These are phyloP conservation scores for Eurotiales sp. DNA, from an alignment of 2,329 filamentous ascomycete species.

Conservation along the genomic window DNA sequence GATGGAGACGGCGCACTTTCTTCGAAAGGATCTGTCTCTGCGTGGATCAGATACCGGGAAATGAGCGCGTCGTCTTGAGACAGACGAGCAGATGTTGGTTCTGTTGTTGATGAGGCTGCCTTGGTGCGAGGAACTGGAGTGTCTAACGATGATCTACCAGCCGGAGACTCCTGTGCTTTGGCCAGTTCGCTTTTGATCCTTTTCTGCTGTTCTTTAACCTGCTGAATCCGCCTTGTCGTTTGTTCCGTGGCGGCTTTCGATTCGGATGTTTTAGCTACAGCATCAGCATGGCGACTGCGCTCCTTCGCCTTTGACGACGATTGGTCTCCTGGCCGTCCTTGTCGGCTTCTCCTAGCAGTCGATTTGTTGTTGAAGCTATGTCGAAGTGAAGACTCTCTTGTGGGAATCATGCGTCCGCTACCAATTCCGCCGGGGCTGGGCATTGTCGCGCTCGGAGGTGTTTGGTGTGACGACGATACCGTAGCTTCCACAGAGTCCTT, in stretches of 20 bases:
- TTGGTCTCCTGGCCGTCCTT: slow-evolving; percentile 18
- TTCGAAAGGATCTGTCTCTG: slow-evolving; percentile 34
- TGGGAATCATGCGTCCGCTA: slow-evolving; percentile 57
- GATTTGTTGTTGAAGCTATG: slow-evolving; percentile 54
- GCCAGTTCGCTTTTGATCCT: slow-evolving; percentile 50
- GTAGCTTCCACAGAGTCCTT: background rate
- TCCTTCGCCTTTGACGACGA: slow-evolving; percentile 37
- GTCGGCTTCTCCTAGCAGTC: slow-evolving; percentile 39
- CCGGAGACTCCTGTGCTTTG: slow-evolving; percentile 31
- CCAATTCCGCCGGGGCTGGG: slow-evolving; percentile 36
- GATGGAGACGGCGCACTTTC: slow-evolving; percentile 69
- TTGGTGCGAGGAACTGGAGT: background rate
- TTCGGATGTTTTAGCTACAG: slow-evolving; percentile 37
- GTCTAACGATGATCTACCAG: slow-evolving; percentile 20
- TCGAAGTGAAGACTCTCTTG: slow-evolving; percentile 64
- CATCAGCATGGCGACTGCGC: slow-evolving; percentile 27
- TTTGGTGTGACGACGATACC: background rate
- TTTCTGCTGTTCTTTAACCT: slow-evolving; percentile 56
- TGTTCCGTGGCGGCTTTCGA: slow-evolving; percentile 48
- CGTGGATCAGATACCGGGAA: slow-evolving; percentile 28
- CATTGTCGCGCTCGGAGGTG: slow-evolving; percentile 20
- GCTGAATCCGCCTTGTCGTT: slow-evolving; percentile 55
- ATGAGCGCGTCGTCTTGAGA: slow-evolving; percentile 12
- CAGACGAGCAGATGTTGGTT: slow-evolving; percentile 16
- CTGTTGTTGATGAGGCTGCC: slow-evolving; percentile 11